Percentiles rank a stretch among this genome's conserved stretches.
Conservation (phyloP, 108 stramenopile species). For the Fistulifera pelliculosa region DNA sequence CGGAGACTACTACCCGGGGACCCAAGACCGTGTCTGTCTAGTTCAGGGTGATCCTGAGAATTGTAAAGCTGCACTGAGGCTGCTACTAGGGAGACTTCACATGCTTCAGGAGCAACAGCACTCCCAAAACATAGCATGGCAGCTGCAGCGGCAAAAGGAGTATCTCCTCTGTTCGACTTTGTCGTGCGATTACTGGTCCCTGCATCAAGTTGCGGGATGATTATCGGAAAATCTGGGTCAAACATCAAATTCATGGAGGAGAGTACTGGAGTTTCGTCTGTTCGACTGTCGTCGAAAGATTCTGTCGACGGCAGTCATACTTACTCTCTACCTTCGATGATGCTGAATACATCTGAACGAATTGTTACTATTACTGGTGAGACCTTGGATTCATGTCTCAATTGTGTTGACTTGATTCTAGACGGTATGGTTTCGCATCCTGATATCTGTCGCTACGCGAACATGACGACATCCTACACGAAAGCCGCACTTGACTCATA, state of each 20-base stretch:
- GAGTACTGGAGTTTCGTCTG: slow-evolving; percentile 46
- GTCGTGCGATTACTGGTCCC: slow-evolving; percentile 70
- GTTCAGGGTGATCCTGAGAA: slow-evolving; percentile 59
- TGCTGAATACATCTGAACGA: slow-evolving; percentile 43
- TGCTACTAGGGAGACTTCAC: slow-evolving; percentile 49
- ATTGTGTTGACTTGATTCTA: slow-evolving; percentile 40
- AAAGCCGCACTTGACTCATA: slow-evolving; percentile 6
- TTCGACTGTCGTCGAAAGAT: slow-evolving; percentile 66
- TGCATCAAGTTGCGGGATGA: slow-evolving; percentile 67
- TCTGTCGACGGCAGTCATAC: slow-evolving; percentile 8
- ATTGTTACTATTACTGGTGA: slow-evolving; percentile 67
- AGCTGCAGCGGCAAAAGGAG: slow-evolving; percentile 12
- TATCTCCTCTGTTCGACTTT: slow-evolving; percentile 27
- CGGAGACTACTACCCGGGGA: slow-evolving; percentile 71
- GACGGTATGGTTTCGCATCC: slow-evolving; percentile 59
- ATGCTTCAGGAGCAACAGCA: slow-evolving; percentile 45
- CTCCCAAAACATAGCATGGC: slow-evolving; percentile 31
- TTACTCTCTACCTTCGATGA: slow-evolving; percentile 4
- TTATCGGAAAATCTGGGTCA: slow-evolving; percentile 68
- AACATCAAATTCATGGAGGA: slow-evolving; percentile 75
- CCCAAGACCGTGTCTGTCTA: slow-evolving; percentile 69
- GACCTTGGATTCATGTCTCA: slow-evolving; percentile 30
- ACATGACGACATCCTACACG: slow-evolving; percentile 78
- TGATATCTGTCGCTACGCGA: slow-evolving; percentile 62
- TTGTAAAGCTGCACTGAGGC: slow-evolving; percentile 43